Evolutionary conservation across 2,329 filamentous ascomycete species (phyloP).

Genomic region (Pestalotiopsis sp.): DNA sequence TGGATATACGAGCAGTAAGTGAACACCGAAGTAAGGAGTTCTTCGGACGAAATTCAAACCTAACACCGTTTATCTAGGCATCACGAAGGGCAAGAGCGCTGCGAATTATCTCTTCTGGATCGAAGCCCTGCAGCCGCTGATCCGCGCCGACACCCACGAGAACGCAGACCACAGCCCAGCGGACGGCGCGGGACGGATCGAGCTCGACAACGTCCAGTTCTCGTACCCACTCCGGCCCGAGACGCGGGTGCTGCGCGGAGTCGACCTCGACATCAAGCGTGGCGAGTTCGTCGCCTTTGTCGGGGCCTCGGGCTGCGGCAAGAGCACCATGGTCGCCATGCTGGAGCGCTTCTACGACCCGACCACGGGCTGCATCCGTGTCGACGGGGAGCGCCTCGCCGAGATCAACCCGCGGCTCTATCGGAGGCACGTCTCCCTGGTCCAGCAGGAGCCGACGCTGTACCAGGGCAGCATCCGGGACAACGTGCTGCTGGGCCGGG

Average conservation of each 20-base stretch:
- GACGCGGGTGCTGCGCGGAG: conserved; percentile 40
- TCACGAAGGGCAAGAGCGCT: conserved; percentile 47
- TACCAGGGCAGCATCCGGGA: conserved; percentile 48
- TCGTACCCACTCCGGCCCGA: conserved; percentile 55
- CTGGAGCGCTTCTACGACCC: conserved; percentile 47
- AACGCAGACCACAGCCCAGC: conserved; percentile 38
- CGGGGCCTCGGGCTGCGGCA: conserved; percentile 57
- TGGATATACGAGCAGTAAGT: conserved; percentile 45
- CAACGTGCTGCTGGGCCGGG: conserved; percentile 9
- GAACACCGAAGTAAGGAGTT: too few species aligned
- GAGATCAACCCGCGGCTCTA: conserved; percentile 49
- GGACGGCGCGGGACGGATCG: conserved; percentile 30
- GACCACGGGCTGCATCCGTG: conserved; percentile 43
- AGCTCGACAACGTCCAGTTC: conserved; percentile 59
- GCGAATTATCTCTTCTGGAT: conserved; percentile 54
- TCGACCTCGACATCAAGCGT: conserved; percentile 43
- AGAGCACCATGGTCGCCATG: conserved; percentile 60
- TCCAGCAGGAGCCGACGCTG: conserved; percentile 57
- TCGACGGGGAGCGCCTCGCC: conserved; percentile 41
- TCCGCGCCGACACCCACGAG: conserved; percentile 37
- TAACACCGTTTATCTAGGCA: background rate
- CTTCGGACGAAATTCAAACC: background rate
- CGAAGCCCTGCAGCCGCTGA: conserved; percentile 38
- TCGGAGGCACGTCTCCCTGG: conserved; percentile 52
- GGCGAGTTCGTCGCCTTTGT: conserved; percentile 56